These are phyloP conservation scores for Spathaspora sp. DNA, from an alignment of 1,139 yeast species.

Conservation along the genomic window DNA sequence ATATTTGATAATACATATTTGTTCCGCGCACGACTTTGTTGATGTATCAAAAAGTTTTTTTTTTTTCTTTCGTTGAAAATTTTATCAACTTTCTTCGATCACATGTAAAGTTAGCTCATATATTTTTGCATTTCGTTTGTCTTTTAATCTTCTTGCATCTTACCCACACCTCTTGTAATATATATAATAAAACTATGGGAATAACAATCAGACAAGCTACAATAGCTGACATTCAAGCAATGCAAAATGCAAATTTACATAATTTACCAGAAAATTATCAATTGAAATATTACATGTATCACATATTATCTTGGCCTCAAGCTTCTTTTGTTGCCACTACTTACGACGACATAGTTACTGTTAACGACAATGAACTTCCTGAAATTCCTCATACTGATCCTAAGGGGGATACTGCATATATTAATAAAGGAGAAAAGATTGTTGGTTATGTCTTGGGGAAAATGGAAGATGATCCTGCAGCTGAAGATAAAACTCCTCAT, in stretches of 20 bases:
- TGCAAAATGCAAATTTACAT: conserved; percentile 93
- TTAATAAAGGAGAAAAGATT: conserved; percentile 67
- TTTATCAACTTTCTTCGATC: background rate
- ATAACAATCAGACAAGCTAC: conserved; percentile 89
- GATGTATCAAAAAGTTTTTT: background rate
- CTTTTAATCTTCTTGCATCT: conserved; percentile 1
- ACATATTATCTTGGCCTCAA: conserved; percentile 95
- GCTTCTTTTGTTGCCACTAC: conserved; percentile 95
- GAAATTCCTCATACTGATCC: conserved; percentile 26
- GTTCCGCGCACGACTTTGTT: background rate
- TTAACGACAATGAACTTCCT: conserved; percentile 28
- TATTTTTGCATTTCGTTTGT: conserved; percentile 1
- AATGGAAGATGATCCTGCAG: conserved; percentile 92
- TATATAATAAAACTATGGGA: conserved; percentile 51
- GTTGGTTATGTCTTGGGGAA: conserved; percentile 95
- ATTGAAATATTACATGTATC: conserved; percentile 90
- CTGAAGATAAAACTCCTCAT: conserved; percentile 71
- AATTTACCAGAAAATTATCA: conserved; percentile 95
- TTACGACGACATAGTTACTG: conserved; percentile 40
- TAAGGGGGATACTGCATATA: conserved; percentile 57
- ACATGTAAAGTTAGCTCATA: background rate
- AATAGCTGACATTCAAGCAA: conserved; percentile 82
- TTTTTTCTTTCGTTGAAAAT: background rate
- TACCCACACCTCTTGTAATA: background rate
- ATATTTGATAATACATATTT: background rate